A percentile compares a stretch with the other conserved stretches of the same genome.
These are phyloP conservation scores for Arthrobotrys megalospora DNA, from an alignment of 2,329 filamentous ascomycete species.

Conservation along the genomic window DNA sequence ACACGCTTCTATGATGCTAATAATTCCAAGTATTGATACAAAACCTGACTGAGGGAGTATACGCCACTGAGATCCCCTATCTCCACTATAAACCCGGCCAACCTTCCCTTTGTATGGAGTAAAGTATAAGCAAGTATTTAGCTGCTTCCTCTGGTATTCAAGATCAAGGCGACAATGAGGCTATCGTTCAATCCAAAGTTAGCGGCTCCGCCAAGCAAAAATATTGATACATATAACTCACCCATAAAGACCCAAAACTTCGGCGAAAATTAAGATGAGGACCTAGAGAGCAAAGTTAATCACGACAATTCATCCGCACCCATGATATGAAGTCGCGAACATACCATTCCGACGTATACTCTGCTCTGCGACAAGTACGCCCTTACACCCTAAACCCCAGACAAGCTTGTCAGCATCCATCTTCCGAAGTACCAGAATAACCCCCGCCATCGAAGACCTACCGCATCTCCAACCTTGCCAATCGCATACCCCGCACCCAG, in stretches of 20 bases:
- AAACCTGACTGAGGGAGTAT: slow-evolving; percentile 10
- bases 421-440: background rate
- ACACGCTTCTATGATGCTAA: slow-evolving; percentile 59
- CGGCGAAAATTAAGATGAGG: slow-evolving; percentile 81
- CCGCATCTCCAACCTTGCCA: slow-evolving; percentile 93
- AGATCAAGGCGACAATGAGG: slow-evolving; percentile 62
- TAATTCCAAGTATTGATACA: slow-evolving; percentile 53
- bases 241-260: slow-evolving; percentile 97
- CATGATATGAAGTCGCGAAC: slow-evolving; percentile 76
- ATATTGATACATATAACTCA: slow-evolving; percentile 70
- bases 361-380: slow-evolving; percentile 96
- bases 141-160: slow-evolving; percentile 64
- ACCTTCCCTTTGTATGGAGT: background rate
- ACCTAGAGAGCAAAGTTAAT: slow-evolving; percentile 40
- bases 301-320: background rate
- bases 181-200: background rate
- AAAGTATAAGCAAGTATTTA: slow-evolving; percentile 33
- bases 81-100: background rate
- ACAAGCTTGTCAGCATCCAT: slow-evolving; percentile 23
- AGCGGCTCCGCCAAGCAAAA: background rate
- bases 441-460: slow-evolving; percentile 66
- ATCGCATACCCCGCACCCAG: slow-evolving; percentile 97
- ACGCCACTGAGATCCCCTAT: background rate
- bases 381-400: slow-evolving; percentile 76
- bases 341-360: slow-evolving; percentile 97